Evolutionary conservation across 768 basidiomycete genomes (phyloP).

Genomic region (Termitomyces sp.): DNA sequence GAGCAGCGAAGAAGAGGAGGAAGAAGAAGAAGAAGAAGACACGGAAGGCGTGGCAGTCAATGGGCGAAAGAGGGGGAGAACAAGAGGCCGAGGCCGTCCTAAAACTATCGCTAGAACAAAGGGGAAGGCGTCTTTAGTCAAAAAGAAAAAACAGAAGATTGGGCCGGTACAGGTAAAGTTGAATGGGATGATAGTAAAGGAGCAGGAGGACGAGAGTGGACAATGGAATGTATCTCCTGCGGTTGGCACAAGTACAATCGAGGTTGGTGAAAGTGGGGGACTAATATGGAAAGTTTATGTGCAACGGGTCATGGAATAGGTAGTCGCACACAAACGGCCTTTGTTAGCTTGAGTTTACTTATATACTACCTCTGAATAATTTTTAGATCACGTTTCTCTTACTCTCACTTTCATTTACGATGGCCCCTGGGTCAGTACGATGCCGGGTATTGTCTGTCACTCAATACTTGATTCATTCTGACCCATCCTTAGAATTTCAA

Average conservation of each 20-base stretch:
- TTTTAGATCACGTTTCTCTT: slow-evolving; percentile 1
- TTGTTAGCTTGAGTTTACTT: neutral
- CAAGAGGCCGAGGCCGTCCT: slow-evolving; percentile 30
- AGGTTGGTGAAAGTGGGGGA: slow-evolving; percentile 69
- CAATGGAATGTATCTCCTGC: slow-evolving; percentile 61
- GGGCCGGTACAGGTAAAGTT: slow-evolving; percentile 60
- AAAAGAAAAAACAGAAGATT: slow-evolving; percentile 41
- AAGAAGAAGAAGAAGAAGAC: slow-evolving; percentile 41
- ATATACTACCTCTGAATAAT: slow-evolving; percentile 8
- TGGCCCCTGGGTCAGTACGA: slow-evolving; percentile 1
- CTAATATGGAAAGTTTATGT: slow-evolving; percentile 67
- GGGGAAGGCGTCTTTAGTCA: slow-evolving; percentile 24
- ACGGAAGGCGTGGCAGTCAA: slow-evolving; percentile 35
- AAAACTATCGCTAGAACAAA: slow-evolving; percentile 19
- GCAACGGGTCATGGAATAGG: slow-evolving; percentile 30
- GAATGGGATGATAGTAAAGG: slow-evolving; percentile 48
- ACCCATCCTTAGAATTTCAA: slow-evolving; percentile 16
- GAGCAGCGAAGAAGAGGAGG: slow-evolving; percentile 45
- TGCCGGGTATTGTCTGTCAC: slow-evolving; percentile 11
- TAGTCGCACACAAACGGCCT: neutral
- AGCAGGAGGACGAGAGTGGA: slow-evolving; percentile 37
- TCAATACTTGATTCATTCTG: neutral
- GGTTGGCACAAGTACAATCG: slow-evolving; percentile 55
- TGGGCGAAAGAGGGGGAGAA: slow-evolving; percentile 35
- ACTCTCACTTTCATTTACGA: neutral